Evolutionary conservation across 805 yeast species (phyloP).

Genomic region (Nakazawaea siamensis): DNA sequence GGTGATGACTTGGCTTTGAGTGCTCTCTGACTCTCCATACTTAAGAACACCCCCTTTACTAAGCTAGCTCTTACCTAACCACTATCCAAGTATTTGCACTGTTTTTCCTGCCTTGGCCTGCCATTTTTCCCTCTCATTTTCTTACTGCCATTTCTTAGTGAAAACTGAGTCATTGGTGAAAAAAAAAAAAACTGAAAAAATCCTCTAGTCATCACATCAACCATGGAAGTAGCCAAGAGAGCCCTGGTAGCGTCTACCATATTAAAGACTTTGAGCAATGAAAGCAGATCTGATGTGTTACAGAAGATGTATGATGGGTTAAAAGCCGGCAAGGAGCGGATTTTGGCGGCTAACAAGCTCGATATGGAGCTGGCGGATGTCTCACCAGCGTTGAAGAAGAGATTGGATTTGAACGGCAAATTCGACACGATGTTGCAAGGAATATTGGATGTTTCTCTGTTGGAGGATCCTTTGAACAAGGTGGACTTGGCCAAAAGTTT

Average conservation of each 20-base stretch:
- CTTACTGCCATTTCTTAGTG: neutral
- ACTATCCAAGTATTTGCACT: neutral
- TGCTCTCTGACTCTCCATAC: too few species aligned
- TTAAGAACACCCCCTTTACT: neutral
- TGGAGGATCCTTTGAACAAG: constrained; percentile 92
- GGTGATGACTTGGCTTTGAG: too few species aligned
- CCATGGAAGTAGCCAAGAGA: constrained; percentile 64
- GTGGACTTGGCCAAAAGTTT: constrained; percentile 73
- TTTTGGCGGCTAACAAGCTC: constrained; percentile 61
- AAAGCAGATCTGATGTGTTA: constrained; percentile 66
- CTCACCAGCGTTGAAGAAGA: constrained; percentile 65
- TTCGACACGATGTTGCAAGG: constrained; percentile 95
- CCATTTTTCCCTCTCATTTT: too few species aligned
- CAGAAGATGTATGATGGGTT: constrained; percentile 66
- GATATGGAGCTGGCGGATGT: constrained; percentile 72
- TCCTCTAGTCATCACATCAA: neutral
- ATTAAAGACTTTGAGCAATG: constrained; percentile 69
- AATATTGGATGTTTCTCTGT: constrained; percentile 77
- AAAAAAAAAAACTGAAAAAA: constrained; percentile 1
- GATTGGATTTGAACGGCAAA: constrained; percentile 84
- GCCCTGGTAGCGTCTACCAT: constrained; percentile 82
- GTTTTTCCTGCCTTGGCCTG: too few species aligned
- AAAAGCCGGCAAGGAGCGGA: constrained; percentile 44
- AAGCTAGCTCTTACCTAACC: neutral
- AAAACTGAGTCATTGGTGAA: neutral